A percentile compares a stretch with the other conserved stretches of the same genome.
Evolutionary conservation across 768 basidiomycete species (phyloP).

Genomic region (Myochromella boudieri): DNA sequence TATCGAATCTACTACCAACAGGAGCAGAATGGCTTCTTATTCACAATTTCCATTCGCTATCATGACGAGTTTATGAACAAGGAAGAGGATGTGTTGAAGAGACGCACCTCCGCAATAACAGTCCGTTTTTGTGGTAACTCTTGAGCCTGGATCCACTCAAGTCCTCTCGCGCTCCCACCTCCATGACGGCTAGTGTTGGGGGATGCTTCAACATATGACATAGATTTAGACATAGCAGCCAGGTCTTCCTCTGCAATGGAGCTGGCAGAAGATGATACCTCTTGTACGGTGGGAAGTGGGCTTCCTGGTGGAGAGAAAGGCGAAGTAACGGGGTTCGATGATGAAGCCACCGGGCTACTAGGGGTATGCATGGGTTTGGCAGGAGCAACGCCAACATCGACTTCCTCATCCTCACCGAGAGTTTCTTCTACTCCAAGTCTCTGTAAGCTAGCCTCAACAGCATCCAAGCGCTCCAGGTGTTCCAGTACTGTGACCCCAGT

Average conservation of each 20-base stretch:
- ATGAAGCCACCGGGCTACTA: slow-evolving; percentile 18
- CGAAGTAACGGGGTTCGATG: slow-evolving; percentile 36
- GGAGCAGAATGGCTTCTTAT: slow-evolving; percentile 65
- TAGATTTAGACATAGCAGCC: slow-evolving; percentile 73
- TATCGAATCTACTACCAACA: slow-evolving; percentile 54
- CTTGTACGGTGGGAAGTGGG: slow-evolving; percentile 57
- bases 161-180: slow-evolving; percentile 34
- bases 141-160: slow-evolving; percentile 47
- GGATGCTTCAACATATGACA: slow-evolving; percentile 64
- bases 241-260: slow-evolving; percentile 72
- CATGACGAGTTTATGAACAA: neutral
- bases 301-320: slow-evolving; percentile 61
- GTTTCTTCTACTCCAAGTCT: slow-evolving; percentile 61
- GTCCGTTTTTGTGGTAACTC: slow-evolving; percentile 48
- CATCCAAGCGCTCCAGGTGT: slow-evolving; percentile 83
- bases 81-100: neutral
- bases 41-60: slow-evolving; percentile 74
- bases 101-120: slow-evolving; percentile 69
- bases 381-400: slow-evolving; percentile 47
- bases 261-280: slow-evolving; percentile 50
- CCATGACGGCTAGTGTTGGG: slow-evolving; percentile 33
- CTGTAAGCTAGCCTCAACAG: slow-evolving; percentile 76
- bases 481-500: slow-evolving; percentile 85
- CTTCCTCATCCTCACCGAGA: slow-evolving; percentile 57
- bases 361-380: slow-evolving; percentile 24